Base-by-base conservation (phyloP, 1,284 basidiomycete genomes). In the Mycena sp. region DNA sequence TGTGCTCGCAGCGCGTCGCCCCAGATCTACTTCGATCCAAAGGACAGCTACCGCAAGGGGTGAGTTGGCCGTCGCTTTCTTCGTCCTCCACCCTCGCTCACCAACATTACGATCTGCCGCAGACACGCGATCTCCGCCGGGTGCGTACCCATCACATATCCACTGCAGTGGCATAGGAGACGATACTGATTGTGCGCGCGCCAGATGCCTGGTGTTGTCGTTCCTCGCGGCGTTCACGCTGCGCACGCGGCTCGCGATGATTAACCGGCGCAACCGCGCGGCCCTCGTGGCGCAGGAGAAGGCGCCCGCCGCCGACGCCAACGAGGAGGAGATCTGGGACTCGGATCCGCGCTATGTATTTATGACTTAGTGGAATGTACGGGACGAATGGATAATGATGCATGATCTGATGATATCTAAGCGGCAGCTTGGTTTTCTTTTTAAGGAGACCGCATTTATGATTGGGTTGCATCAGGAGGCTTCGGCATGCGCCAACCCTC, bases 1-100 rank as follows among this genome's bases (percentile, higher is more conserved):
- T 56, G 32, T 35, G 32, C 45, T 37, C 55, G 1, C 59, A 86
- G 85, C 32, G 85, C 84, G 0, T 82, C 84, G 1, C 85, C 85
- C n/a, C 85, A 86, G 70, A 77, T 87, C 5, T 86, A 86, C 65
- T 86, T 85, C 65, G 85, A 87, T 68, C 74, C 81, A 0, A 73
- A 81, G 44, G 80, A 84, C 58, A 70, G 76, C 10, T 86, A 76
- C 72, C 77, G 83, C 19, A 84, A 83, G 68, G 85, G 83, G 53
- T 61, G 37, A 17, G 35, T 32, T 7, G 19, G 10, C 1, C 28
- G 14, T 25, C 12, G 11, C 32, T 35, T 29, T 19, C 19, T n/a
- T 12, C 30, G 19, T 43, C 21, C 40, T 14, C 7, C 17, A 9
- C 25, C 12, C 40, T 58, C 21, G 48, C 35, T 17, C 17, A 17